Evolutionary conservation across 495 filamentous ascomycete genomes (phyloP).

Genomic region (Penicillium canescens): DNA sequence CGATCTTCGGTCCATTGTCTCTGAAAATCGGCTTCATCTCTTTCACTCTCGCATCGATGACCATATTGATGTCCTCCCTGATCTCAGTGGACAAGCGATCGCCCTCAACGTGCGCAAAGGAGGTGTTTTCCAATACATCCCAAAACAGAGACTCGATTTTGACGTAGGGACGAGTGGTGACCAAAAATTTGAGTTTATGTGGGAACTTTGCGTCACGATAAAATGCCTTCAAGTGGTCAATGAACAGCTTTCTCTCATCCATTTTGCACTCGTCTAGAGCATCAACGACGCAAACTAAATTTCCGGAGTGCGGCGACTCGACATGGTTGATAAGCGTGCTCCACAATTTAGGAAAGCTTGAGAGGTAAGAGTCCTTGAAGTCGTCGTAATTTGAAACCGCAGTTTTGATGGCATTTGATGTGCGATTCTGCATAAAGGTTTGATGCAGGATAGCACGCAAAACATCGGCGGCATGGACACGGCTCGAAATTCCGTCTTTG

Average conservation of each 20-base stretch:
- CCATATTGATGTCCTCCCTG: constrained; percentile 36
- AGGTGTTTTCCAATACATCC: constrained; percentile 8
- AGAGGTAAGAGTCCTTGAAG: too few relatives aligned
- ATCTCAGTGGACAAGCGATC: constrained; percentile 31
- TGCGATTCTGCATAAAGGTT: constrained; percentile 19
- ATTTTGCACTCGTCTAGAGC: constrained; percentile 40
- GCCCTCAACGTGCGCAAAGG: constrained; percentile 29
- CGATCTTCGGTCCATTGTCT: constrained; percentile 9
- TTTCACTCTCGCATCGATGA: constrained; percentile 32
- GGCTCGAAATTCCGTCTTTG: constrained; percentile 30
- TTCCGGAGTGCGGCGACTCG: constrained; percentile 24
- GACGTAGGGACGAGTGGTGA: constrained; percentile 38
- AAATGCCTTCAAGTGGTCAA: not conserved
- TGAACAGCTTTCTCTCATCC: not conserved
- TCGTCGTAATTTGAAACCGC: not conserved
- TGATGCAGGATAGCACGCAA: constrained; percentile 38
- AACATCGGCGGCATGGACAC: constrained; percentile 18
- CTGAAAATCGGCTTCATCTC: constrained; percentile 15
- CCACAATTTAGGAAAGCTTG: constrained; percentile 38
- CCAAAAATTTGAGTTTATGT: constrained; percentile 30
- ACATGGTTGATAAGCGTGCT: constrained; percentile 27
- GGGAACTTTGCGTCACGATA: not conserved
- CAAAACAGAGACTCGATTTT: constrained; percentile 22
- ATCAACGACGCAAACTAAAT: constrained; percentile 47
- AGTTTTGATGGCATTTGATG: not conserved